Evolutionary conservation across 2,329 filamentous ascomycete species (phyloP).

Genomic region (Cladobotryum mycophilum): DNA sequence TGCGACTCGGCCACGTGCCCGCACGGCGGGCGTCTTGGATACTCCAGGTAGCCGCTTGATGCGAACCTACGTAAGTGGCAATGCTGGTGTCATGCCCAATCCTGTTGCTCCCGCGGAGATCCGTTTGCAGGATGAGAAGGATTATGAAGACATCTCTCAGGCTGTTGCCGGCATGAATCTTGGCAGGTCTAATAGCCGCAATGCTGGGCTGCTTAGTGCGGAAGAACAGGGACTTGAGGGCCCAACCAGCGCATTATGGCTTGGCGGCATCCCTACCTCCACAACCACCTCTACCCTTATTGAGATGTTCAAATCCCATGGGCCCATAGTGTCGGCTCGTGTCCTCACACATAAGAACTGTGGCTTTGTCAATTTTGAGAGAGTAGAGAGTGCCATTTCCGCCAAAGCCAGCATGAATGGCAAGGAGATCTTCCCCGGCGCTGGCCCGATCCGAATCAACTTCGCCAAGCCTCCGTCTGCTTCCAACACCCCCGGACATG

Average conservation of each 20-base stretch:
- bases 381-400: conserved; percentile 80
- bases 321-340: conserved; percentile 81
- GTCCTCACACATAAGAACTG: conserved; percentile 98
- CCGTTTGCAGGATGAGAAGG: conserved; percentile 64
- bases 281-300: conserved; percentile 92
- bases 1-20: conserved; percentile 77
- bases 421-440: conserved; percentile 97
- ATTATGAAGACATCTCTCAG: conserved; percentile 74
- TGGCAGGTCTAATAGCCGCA: conserved; percentile 57
- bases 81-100: conserved; percentile 58
- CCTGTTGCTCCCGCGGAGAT: conserved; percentile 72
- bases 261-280: conserved; percentile 93
- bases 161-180: conserved; percentile 78
- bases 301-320: conserved; percentile 92
- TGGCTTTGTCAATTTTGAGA: conserved; percentile 96
- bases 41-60: conserved; percentile 61
- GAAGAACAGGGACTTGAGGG: conserved; percentile 80
- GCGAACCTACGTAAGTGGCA: conserved; percentile 70
- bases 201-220: conserved; percentile 60
- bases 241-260: conserved; percentile 90
- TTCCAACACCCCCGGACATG: conserved; percentile 81
- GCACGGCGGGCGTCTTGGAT: conserved; percentile 88
- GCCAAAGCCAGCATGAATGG: conserved; percentile 86
- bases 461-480: conserved; percentile 94
- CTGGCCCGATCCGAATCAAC: conserved; percentile 89